Conservation (phyloP, 2,329 filamentous ascomycete genomes). For the Septoria petroselini region DNA sequence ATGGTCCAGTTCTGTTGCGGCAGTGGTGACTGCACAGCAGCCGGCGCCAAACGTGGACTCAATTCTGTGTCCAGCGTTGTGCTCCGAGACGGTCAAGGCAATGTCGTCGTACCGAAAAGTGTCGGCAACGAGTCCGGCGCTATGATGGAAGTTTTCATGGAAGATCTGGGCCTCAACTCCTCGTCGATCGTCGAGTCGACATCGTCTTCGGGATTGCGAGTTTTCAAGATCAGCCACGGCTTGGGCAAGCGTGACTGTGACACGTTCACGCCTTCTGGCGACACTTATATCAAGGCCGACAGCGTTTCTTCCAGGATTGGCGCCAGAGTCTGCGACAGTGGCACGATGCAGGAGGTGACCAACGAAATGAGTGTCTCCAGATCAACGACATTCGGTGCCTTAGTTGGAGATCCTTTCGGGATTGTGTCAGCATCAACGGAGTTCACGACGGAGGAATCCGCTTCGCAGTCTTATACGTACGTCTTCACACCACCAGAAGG, state of each 20-base stretch:
- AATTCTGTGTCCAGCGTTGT: too few species aligned
- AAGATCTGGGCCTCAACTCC: conserved; percentile 7
- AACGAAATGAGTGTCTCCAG: not conserved
- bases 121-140: not conserved
- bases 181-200: not conserved
- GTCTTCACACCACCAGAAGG: not conserved
- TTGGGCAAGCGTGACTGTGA: conserved; percentile 3
- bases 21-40: conserved; percentile 1
- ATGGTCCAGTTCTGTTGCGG: conserved; percentile 9
- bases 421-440: not conserved
- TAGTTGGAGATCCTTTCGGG: conserved; percentile 1
- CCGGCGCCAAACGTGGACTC: not conserved
- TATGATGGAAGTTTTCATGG: conserved; percentile 6
- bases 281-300: not conserved
- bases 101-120: not conserved
- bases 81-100: not conserved
- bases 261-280: not conserved
- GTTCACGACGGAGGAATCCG: not conserved
- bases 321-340: not conserved
- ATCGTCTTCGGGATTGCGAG: not conserved
- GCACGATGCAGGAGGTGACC: not conserved
- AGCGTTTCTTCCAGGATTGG: not conserved
- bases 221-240: not conserved
- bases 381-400: not conserved
- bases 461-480: not conserved